Evolutionary conservation across 805 yeast species (phyloP).

Genomic region (Sugiyamaella smithiae): DNA sequence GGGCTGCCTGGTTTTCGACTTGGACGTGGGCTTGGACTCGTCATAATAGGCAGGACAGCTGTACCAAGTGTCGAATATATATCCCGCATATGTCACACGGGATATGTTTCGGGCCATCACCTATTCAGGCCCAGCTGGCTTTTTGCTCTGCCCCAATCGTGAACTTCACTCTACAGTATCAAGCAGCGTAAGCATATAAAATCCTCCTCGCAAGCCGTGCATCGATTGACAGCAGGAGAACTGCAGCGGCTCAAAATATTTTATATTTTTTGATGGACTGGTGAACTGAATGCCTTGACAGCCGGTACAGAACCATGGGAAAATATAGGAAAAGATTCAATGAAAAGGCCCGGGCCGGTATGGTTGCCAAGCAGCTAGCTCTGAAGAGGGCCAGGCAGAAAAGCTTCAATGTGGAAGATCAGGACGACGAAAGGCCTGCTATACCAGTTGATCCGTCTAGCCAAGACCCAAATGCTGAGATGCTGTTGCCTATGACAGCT

Average conservation of each 20-base stretch:
- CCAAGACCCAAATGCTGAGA: conserved; percentile 57
- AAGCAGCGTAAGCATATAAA: no score
- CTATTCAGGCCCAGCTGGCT: neutral
- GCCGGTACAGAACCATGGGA: conserved; percentile 75
- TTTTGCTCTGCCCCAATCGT: no score
- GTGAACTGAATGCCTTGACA: no score
- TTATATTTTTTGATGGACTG: no score
- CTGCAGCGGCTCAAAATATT: neutral
- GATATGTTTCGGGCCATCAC: conserved; percentile 50
- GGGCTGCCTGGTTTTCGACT: conserved; percentile 17
- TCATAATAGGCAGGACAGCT: conserved; percentile 77
- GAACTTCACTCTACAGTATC: no score
- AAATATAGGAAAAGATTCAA: conserved; percentile 77
- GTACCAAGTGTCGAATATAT: conserved; percentile 78
- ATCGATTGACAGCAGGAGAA: neutral
- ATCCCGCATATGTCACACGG: conserved; percentile 64
- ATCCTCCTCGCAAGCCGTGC: no score
- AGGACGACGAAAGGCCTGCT: conserved; percentile 32
- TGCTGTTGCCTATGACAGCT: conserved; percentile 58
- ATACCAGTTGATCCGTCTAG: conserved; percentile 19
- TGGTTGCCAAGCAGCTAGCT: conserved; percentile 73
- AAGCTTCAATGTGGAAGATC: conserved; percentile 54
- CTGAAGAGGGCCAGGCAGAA: conserved; percentile 66
- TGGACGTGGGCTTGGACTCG: conserved; percentile 28
- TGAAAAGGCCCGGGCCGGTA: conserved; percentile 82